Conservation (phyloP, 1,139 yeast species). For the Candida mesenterica region DNA sequence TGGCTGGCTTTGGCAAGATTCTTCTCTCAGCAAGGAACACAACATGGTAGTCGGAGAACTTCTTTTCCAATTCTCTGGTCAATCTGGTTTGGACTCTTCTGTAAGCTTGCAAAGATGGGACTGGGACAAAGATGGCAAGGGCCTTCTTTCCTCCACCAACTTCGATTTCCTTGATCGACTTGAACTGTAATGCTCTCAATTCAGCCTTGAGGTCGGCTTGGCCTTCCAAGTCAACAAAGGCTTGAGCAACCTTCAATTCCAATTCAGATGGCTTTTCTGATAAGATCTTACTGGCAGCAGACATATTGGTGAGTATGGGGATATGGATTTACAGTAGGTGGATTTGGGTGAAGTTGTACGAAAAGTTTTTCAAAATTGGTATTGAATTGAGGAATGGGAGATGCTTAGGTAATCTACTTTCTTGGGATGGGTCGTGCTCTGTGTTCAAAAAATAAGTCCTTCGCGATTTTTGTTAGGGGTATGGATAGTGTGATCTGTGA, state of each 20-base stretch:
- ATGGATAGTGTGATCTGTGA: too few relatives aligned
- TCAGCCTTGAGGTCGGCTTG: slow-evolving; percentile 97
- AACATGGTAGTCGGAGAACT: slow-evolving; percentile 99
- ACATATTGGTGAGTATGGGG: slow-evolving; percentile 52
- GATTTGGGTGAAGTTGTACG: too few relatives aligned
- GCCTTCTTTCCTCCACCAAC: slow-evolving; percentile 99
- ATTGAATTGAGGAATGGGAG: too few relatives aligned
- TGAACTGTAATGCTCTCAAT: slow-evolving; percentile 97
- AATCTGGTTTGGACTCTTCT: slow-evolving; percentile 97
- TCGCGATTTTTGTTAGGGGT: too few relatives aligned
- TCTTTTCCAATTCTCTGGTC: slow-evolving; percentile 99
- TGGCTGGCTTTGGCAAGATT: slow-evolving; percentile 96
- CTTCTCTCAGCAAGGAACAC: slow-evolving; percentile 99
- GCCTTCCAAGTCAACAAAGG: slow-evolving; percentile 94
- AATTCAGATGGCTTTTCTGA: slow-evolving; percentile 92
- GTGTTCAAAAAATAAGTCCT: too few relatives aligned
- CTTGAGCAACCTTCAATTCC: slow-evolving; percentile 99
- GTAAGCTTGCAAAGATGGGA: slow-evolving; percentile 88
- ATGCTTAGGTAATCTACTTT: too few relatives aligned
- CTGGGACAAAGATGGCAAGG: slow-evolving; percentile 96
- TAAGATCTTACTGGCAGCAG: slow-evolving; percentile 94
- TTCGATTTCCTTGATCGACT: slow-evolving; percentile 96
- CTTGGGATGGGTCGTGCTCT: too few relatives aligned
- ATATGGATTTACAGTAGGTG: too few relatives aligned
- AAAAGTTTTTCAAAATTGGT: slow-evolving; percentile 1